Percentiles rank a stretch among this genome's conserved stretches.
These are phyloP conservation scores for Penicillium capsulatum DNA, from an alignment of 2,329 filamentous ascomycete genomes.

Conservation along the genomic window DNA sequence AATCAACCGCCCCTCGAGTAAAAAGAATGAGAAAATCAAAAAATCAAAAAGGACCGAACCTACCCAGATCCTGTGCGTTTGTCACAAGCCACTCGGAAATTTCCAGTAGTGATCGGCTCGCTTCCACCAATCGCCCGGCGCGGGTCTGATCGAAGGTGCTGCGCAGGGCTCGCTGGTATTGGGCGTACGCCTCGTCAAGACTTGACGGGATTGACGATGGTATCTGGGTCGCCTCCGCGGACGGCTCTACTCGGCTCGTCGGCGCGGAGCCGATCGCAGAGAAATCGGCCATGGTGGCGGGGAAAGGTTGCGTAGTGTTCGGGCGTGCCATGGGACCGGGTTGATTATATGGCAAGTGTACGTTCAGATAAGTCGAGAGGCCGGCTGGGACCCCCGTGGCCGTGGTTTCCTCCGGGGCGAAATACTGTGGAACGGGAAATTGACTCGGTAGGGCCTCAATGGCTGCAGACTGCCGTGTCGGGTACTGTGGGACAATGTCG, in stretches of 20 bases:
- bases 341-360: constrained; percentile 58
- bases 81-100: constrained; percentile 64
- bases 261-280: constrained; percentile 30
- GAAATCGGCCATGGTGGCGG: constrained; percentile 51
- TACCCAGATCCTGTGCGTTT: constrained; percentile 64
- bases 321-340: constrained; percentile 55
- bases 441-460: constrained; percentile 70
- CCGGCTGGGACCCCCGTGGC: constrained; percentile 54
- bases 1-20: too few relatives aligned
- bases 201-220: constrained; percentile 44
- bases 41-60: constrained; percentile 35
- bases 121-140: constrained; percentile 57
- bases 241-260: constrained; percentile 35
- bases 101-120: constrained; percentile 55
- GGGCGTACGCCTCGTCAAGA: constrained; percentile 65
- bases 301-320: constrained; percentile 49
- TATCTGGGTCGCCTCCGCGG: constrained; percentile 24
- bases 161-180: constrained; percentile 54
- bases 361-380: constrained; percentile 61
- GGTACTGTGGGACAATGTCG: constrained; percentile 70
- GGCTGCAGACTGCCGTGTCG: constrained; percentile 68
- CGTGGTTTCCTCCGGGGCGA: constrained; percentile 60
- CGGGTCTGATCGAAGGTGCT: constrained; percentile 68
- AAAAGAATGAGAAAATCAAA: constrained; percentile 2
- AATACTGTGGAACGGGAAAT: constrained; percentile 72